Conservation (phyloP, 768 basidiomycete genomes). For the Mycena chlorophos region DNA sequence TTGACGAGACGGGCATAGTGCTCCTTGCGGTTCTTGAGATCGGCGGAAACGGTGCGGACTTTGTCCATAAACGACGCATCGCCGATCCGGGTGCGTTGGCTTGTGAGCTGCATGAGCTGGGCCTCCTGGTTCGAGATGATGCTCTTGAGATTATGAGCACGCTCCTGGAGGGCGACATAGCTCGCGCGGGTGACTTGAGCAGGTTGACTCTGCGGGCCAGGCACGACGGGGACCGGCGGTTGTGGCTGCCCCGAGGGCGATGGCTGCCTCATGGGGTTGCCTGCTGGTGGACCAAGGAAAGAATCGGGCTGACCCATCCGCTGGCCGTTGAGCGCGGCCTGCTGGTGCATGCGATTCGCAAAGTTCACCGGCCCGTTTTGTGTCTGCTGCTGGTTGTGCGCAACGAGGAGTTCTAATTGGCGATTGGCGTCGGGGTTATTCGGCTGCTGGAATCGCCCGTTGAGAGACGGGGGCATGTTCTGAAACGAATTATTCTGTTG, state of each 20-base stretch:
- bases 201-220: conserved; percentile 29
- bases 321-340: conserved; percentile 30
- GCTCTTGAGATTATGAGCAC: conserved; percentile 24
- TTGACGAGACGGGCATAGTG: conserved; percentile 36
- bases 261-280: conserved; percentile 49
- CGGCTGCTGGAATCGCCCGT: conserved; percentile 34
- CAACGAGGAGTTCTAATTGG: conserved; percentile 51
- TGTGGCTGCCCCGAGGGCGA: conserved; percentile 40
- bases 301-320: conserved; percentile 47
- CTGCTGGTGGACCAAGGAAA: conserved; percentile 48
- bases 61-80: conserved; percentile 26
- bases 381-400: conserved; percentile 44
- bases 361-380: conserved; percentile 44
- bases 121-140: conserved; percentile 23
- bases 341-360: conserved; percentile 30
- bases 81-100: conserved; percentile 22
- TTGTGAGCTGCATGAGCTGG: conserved; percentile 22
- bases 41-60: conserved; percentile 26
- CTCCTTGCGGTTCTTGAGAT: conserved; percentile 40
- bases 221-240: background rate
- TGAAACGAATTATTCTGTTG: conserved; percentile 34
- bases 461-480: conserved; percentile 37
- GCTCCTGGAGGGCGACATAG: conserved; percentile 21
- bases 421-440: conserved; percentile 33
- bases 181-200: conserved; percentile 17